Conservation (phyloP, 345 rosid species). For the Mangifera indica region DNA sequence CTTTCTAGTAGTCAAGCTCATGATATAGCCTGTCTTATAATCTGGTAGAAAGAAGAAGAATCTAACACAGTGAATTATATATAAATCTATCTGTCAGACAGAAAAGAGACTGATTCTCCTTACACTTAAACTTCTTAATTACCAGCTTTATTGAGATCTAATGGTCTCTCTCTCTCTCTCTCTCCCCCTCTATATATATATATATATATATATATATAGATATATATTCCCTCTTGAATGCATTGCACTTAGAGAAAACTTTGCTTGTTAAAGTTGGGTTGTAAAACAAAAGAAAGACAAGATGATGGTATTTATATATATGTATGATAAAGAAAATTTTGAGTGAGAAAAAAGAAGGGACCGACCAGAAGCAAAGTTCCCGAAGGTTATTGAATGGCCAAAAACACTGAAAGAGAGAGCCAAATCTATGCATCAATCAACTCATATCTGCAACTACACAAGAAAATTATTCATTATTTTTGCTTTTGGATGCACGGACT, state of each 20-base stretch:
- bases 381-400: background rate
- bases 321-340: background rate
- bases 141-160: slow-evolving; percentile 32
- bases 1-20: slow-evolving; percentile 1
- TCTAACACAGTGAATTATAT: slow-evolving; percentile 31
- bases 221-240: background rate
- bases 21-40: slow-evolving; percentile 16
- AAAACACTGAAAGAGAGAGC: background rate
- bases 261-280: slow-evolving; percentile 9
- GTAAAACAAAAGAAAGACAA: slow-evolving; percentile 14
- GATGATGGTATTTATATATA: too few species aligned
- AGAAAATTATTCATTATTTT: background rate
- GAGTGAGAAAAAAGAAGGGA: slow-evolving; percentile 10
- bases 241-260: slow-evolving; percentile 10
- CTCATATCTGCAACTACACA: background rate
- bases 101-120: slow-evolving; percentile 6
- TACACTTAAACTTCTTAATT: background rate
- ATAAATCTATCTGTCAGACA: slow-evolving; percentile 25
- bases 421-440: background rate
- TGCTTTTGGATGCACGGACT: background rate
- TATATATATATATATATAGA: too few species aligned
- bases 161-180: too few species aligned
- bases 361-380: slow-evolving; percentile 19
- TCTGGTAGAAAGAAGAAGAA: slow-evolving; percentile 17
- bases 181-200: too few species aligned